Evolutionary conservation across 2,329 filamentous ascomycete genomes (phyloP).

Genomic region (Hypoxylon sp.): DNA sequence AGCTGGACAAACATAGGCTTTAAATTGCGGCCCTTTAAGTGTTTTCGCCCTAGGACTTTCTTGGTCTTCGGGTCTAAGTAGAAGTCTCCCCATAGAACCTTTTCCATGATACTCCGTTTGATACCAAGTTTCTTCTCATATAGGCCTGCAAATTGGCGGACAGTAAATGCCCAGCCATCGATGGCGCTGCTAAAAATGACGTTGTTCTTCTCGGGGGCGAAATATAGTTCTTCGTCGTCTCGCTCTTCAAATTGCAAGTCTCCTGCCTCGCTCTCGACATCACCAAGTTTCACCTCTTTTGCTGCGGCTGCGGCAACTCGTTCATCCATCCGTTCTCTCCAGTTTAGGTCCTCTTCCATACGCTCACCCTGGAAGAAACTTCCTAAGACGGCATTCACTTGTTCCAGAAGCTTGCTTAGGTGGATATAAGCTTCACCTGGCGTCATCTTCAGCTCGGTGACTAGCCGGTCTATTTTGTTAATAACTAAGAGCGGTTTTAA

Average conservation of each 20-base stretch:
- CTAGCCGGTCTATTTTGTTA: conserved; percentile 97
- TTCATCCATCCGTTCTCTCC: conserved; percentile 94
- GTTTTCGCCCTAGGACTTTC: conserved; percentile 89
- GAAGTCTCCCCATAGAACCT: conserved; percentile 96
- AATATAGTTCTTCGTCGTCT: conserved; percentile 97
- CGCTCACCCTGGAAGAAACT: conserved; percentile 98
- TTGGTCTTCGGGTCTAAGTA: conserved; percentile 98
- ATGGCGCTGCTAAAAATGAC: conserved; percentile 98
- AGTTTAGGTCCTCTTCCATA: conserved; percentile 98
- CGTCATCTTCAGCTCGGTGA: conserved; percentile 95
- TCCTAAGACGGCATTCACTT: conserved; percentile 96
- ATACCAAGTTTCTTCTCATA: conserved; percentile 99
- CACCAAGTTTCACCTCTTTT: conserved; percentile 67
- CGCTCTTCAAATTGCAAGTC: conserved; percentile 85
- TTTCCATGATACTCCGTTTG: conserved; percentile 88
- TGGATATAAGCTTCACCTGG: conserved; percentile 91
- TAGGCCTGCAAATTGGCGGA: conserved; percentile 90
- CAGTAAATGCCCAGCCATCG: conserved; percentile 99
- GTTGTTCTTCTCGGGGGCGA: conserved; percentile 97
- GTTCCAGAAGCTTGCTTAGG: conserved; percentile 89
- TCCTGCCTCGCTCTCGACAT: conserved; percentile 67
- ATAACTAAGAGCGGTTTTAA: conserved; percentile 94
- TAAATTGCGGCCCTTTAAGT: conserved; percentile 89
- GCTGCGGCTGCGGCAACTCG: conserved; percentile 79
- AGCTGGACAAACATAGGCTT: conserved; percentile 99